Percentiles rank a stretch among this genome's conserved stretches.
Evolutionary conservation across 2,329 filamentous ascomycete species (phyloP).

Genomic region (Metarhizium album): DNA sequence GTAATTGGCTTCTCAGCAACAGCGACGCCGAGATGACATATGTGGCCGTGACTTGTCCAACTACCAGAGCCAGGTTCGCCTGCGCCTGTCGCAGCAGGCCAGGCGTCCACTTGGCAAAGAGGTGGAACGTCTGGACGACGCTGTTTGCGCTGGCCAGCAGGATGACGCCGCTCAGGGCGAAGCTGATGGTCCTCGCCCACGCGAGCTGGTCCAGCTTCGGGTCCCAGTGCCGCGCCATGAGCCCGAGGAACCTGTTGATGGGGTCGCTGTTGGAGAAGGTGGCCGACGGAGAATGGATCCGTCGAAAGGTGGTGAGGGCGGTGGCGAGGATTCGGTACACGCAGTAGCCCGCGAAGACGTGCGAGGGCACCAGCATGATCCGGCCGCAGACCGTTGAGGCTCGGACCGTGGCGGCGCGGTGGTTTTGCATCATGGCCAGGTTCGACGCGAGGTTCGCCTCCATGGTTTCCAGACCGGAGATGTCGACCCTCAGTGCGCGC

Average conservation of each 20-base stretch:
- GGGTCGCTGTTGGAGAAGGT: constrained; percentile 63
- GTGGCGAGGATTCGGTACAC: constrained; percentile 73
- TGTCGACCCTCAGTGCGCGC: constrained; percentile 58
- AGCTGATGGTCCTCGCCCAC: constrained; percentile 78
- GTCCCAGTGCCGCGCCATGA: constrained; percentile 76
- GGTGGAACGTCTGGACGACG: constrained; percentile 73
- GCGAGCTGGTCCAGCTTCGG: constrained; percentile 70
- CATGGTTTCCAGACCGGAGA: constrained; percentile 73
- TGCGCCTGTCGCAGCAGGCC: constrained; percentile 61
- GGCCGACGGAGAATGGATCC: constrained; percentile 30
- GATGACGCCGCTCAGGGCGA: constrained; percentile 73
- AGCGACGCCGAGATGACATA: constrained; percentile 77
- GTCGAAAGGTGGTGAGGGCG: constrained; percentile 53
- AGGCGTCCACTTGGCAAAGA: constrained; percentile 68
- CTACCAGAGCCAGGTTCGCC: constrained; percentile 67
- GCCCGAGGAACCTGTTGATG: constrained; percentile 70
- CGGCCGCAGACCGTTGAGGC: constrained; percentile 58
- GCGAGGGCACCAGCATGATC: constrained; percentile 49
- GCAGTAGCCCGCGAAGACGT: constrained; percentile 71
- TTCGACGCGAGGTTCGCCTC: constrained; percentile 57
- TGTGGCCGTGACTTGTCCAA: constrained; percentile 71
- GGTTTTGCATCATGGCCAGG: constrained; percentile 50
- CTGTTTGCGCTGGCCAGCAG: constrained; percentile 72
- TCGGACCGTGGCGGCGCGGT: constrained; percentile 53
- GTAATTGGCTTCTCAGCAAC: constrained; percentile 67